Percentiles rank a stretch among this genome's conserved stretches.
These are phyloP conservation scores for Sanghuangporus weigelae DNA, from an alignment of 1,284 basidiomycete genomes.

Conservation along the genomic window DNA sequence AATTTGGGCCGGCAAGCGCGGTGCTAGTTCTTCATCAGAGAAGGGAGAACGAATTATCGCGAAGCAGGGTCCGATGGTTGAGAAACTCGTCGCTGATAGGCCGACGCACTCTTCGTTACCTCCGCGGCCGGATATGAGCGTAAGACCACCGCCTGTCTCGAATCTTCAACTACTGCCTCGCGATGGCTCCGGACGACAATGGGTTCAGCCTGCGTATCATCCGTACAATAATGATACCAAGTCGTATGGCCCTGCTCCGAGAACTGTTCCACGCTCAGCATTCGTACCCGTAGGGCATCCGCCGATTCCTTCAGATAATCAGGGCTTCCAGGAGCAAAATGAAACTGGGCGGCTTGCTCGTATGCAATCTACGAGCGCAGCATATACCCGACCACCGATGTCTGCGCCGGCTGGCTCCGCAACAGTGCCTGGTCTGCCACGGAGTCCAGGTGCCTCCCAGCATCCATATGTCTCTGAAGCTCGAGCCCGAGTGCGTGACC, in stretches of 20 bases:
- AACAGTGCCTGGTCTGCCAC: background rate
- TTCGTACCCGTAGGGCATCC: background rate
- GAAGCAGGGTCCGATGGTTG: background rate
- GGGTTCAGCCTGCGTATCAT: background rate
- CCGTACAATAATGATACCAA: background rate
- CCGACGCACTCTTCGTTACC: background rate
- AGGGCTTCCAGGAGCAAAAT: background rate
- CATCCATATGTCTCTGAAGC: background rate
- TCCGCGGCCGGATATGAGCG: background rate
- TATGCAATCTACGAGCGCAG: background rate
- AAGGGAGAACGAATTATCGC: background rate
- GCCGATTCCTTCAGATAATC: background rate
- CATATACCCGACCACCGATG: background rate
- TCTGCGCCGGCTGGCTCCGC: background rate
- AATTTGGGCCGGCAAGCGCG: background rate
- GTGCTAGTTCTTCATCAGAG: background rate
- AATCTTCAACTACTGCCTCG: background rate
- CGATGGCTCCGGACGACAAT: background rate
- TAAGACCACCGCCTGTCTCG: background rate
- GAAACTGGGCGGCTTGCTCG: background rate
- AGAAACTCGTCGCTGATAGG: conserved; percentile 1
- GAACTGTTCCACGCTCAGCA: background rate
- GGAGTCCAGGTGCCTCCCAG: background rate
- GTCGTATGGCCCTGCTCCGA: background rate
- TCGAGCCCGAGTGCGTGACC: background rate